Evolutionary conservation across 768 basidiomycete genomes (phyloP), one percentile per base, ranked within the genome.

Genomic region (Termitomyces sp.): DNA sequence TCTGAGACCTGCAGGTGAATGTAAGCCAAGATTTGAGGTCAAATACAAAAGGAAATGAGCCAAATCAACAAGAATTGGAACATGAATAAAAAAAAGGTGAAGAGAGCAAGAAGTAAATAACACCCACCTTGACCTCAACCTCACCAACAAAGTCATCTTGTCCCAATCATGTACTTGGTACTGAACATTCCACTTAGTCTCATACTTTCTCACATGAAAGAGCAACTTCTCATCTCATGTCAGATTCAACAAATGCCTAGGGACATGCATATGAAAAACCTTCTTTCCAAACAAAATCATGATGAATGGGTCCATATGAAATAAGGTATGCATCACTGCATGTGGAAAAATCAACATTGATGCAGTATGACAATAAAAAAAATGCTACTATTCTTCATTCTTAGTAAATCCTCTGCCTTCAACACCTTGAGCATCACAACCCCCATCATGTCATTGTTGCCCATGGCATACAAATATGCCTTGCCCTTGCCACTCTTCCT

Each of bases 251-350:
- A 83, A 86, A 69, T 94, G 92, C 3, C 93, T 82, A 54, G 94
- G 85, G 27, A 94, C 85, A 35, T 90, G 86, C 0, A 96, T 98
- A 2, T 96, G 81, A 74, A 98, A 98, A 4, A 98, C 91, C 69
- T 97, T 98, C 75, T 94, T 95, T 30, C 94, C 92, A 61, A 99
- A 99, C 3, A 92, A 93, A 61, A 95, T 82, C 59, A 99, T 94
- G 25, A 92, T 89, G 66, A 98, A 98, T 0, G 95, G 94, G 65
- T 98, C 95, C 94, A 98, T 97, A 68, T 98, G 96, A 82, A 87
- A 94, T 0, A 89, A 90, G 0, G 83, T 90, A 0, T 89, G 83
- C 2, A 86, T 92, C 84, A 92, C 90, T 91, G 55, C 10, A 5
- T 11, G n/a, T 2, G 28, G 12, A 8, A 21, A 17, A 6, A 14